phyloP scores from a whole-genome alignment of 495 filamentous ascomycete species.

The Pseudomonodictys pantanalensis region DNA sequence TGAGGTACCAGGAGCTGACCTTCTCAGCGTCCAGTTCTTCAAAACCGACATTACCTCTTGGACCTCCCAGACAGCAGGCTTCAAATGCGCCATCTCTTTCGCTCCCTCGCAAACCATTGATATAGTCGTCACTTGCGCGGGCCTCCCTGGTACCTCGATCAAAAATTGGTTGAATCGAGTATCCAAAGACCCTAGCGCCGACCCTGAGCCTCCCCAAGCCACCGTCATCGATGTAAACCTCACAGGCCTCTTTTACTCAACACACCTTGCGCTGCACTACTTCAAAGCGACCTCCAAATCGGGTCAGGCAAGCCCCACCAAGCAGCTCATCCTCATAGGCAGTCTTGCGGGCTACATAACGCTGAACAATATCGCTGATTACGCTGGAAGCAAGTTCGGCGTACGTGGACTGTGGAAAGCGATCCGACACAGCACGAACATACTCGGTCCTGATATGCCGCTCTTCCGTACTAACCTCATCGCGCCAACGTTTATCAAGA shows the following conservation, averaged over 20 bases:
- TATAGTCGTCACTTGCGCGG: conserved; percentile 23
- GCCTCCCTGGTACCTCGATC: conserved; percentile 10
- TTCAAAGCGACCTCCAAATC: conserved; percentile 1
- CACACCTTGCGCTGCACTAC: conserved; percentile 21
- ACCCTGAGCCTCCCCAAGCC: conserved; percentile 8
- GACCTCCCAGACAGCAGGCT: conserved; percentile 27
- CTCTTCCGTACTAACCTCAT: conserved; percentile 23
- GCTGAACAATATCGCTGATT: conserved; percentile 1
- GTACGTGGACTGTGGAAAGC: conserved; percentile 17
- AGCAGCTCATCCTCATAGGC: conserved; percentile 14
- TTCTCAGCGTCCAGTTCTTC: conserved; percentile 23
- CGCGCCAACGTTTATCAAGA: conserved; percentile 20
- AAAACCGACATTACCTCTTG: conserved; percentile 37
- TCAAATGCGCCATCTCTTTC: conserved; percentile 30
- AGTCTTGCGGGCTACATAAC: conserved; percentile 20
- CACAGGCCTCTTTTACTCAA: conserved; percentile 17
- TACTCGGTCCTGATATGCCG: conserved; percentile 2
- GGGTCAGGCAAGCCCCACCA: neutral
- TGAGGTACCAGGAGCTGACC: neutral
- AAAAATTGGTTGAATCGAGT: conserved; percentile 1
- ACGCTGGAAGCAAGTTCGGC: conserved; percentile 17
- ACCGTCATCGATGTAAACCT: conserved; percentile 18
- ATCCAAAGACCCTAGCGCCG: neutral
- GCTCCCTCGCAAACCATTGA: conserved; percentile 13
- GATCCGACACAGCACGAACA: neutral